Conservation (phyloP, 331 rosid genomes). For the Arachis monticola region DNA sequence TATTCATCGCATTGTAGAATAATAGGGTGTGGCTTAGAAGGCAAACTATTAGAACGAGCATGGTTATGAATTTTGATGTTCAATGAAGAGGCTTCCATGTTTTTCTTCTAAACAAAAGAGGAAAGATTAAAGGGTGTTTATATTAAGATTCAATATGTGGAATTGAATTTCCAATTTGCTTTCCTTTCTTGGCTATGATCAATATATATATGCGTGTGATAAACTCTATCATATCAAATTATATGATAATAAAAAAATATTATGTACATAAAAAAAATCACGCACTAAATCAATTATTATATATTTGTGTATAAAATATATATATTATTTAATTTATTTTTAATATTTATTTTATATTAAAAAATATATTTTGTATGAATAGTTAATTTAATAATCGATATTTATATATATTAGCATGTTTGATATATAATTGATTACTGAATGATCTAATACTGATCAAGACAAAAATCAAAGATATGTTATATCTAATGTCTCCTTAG, state of each 20-base stretch:
- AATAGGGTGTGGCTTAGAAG: slow-evolving; percentile 68
- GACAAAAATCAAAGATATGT: slow-evolving; percentile 31
- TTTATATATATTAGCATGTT: no score
- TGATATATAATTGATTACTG: slow-evolving; percentile 1
- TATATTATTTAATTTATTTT: no score
- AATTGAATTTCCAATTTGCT: slow-evolving; percentile 30
- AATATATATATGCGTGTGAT: slow-evolving; percentile 31
- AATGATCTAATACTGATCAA: slow-evolving; percentile 49
- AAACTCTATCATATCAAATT: slow-evolving; percentile 40
- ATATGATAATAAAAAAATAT: no score
- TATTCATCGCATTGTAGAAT: slow-evolving; percentile 63
- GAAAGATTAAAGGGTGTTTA: no score
- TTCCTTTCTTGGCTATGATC: slow-evolving; percentile 20
- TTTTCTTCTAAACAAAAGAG: slow-evolving; percentile 35
- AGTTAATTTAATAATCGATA: no score
- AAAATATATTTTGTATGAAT: no score
- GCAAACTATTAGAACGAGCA: slow-evolving; percentile 70
- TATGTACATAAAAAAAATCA: no score
- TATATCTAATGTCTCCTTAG: slow-evolving; percentile 42
- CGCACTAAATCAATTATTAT: no score
- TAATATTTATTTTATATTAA: no score
- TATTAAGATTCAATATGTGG: slow-evolving; percentile 31
- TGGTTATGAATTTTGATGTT: slow-evolving; percentile 46
- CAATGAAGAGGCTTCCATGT: slow-evolving; percentile 47
- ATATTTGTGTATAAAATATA: no score